These are phyloP conservation scores for Mucor plumbeus DNA, from an alignment of 371 early-diverging fungal species.

Conservation along the genomic window DNA sequence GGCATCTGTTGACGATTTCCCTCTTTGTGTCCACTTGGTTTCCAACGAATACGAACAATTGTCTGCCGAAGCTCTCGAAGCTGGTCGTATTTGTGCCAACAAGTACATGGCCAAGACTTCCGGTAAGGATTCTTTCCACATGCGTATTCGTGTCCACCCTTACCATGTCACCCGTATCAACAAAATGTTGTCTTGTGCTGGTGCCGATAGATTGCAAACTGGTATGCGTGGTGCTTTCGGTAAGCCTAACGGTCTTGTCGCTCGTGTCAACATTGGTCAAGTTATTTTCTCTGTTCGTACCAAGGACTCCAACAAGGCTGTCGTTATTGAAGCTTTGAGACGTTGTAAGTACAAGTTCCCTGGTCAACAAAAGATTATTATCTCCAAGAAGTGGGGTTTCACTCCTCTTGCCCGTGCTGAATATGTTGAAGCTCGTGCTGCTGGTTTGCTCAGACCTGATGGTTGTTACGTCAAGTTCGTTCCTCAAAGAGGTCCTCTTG, in stretches of 20 bases:
- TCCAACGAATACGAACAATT: conserved; percentile 99
- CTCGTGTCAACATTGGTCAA: conserved; percentile 99
- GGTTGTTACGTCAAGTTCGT: conserved; percentile 98
- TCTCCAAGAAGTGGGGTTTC: conserved; percentile 99
- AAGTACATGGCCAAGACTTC: conserved; percentile 99
- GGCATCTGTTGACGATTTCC: conserved; percentile 99
- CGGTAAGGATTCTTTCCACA: conserved; percentile 99
- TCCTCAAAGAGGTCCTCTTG: conserved; percentile 87
- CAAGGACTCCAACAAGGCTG: conserved; percentile 95
- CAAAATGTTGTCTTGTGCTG: conserved; percentile 99
- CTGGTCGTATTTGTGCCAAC: conserved; percentile 99
- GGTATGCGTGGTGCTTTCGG: conserved; percentile 99
- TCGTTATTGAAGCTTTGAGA: conserved; percentile 98
- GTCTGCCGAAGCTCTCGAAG: conserved; percentile 99
- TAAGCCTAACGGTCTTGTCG: conserved; percentile 99
- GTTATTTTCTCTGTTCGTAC: conserved; percentile 98
- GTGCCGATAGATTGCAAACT: conserved; percentile 99
- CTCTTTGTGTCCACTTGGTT: conserved; percentile 95
- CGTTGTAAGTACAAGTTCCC: conserved; percentile 99
- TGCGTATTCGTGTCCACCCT: conserved; percentile 99
- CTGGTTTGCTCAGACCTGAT: conserved; percentile 89
- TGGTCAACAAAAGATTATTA: conserved; percentile 98
- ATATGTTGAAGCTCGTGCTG: conserved; percentile 81
- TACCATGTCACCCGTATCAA: conserved; percentile 99
- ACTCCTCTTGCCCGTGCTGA: conserved; percentile 97